Percentiles rank a stretch among this genome's conserved stretches.
phyloP scores from a whole-genome alignment of 2,329 filamentous ascomycete genomes.

The Fusarium nematophilum region DNA sequence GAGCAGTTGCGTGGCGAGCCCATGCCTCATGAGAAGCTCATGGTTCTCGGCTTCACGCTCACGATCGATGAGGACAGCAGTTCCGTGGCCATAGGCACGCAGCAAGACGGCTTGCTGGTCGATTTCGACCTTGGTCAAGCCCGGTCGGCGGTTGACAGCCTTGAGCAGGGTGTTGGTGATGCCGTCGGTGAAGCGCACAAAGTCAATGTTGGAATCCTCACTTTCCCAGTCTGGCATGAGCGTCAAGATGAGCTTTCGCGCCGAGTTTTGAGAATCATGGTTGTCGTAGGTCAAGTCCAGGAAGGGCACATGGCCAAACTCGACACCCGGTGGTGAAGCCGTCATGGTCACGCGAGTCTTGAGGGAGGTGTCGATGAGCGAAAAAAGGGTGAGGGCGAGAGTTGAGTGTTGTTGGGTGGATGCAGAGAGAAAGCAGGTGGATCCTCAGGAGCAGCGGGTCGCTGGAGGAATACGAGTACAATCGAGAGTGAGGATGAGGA shows the following conservation, averaged over 20 bases:
- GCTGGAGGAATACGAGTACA: constrained; percentile 2
- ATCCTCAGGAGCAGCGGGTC: constrained; percentile 8
- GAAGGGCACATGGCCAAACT: constrained; percentile 63
- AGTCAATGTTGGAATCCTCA: constrained; percentile 79
- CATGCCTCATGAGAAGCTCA: constrained; percentile 84
- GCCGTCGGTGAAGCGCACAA: constrained; percentile 94
- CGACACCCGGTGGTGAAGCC: constrained; percentile 47
- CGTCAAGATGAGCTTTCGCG: constrained; percentile 80
- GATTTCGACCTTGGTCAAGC: constrained; percentile 76
- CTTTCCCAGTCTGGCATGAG: constrained; percentile 86
- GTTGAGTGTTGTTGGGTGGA: constrained; percentile 18
- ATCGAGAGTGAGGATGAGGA: constrained; percentile 6
- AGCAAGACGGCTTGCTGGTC: constrained; percentile 89
- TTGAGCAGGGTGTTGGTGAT: constrained; percentile 96
- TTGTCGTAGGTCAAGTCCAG: constrained; percentile 84
- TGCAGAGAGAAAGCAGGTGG: not conserved
- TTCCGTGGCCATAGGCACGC: constrained; percentile 93
- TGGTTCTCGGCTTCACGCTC: constrained; percentile 85
- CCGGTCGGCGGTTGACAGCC: constrained; percentile 74
- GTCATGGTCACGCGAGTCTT: constrained; percentile 46
- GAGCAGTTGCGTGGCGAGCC: constrained; percentile 86
- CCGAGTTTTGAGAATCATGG: constrained; percentile 81
- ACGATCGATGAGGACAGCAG: constrained; percentile 94
- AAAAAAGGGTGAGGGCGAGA: constrained; percentile 15
- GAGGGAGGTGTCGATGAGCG: constrained; percentile 16